These are phyloP conservation scores for Elaphomyces granulatus DNA, from an alignment of 495 filamentous ascomycete species.

Conservation along the genomic window DNA sequence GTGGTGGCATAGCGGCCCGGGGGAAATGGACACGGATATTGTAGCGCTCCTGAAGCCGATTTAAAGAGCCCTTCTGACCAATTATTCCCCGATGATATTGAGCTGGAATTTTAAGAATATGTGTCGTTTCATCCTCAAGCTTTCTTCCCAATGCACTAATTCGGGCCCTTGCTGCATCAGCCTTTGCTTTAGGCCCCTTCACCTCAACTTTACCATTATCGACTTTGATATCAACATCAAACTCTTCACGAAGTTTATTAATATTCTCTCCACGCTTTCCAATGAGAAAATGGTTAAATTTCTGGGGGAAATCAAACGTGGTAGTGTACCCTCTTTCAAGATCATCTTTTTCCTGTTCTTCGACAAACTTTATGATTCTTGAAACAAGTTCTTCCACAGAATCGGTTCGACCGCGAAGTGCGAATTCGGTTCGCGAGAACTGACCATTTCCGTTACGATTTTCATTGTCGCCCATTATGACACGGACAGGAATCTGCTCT, in stretches of 20 bases:
- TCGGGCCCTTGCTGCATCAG: constrained; percentile 64
- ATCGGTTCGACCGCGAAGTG: constrained; percentile 59
- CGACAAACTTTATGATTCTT: constrained; percentile 62
- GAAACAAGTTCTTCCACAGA: constrained; percentile 53
- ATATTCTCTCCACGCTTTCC: constrained; percentile 87
- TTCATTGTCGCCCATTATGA: constrained; percentile 35
- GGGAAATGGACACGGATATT: constrained; percentile 92
- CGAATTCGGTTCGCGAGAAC: constrained; percentile 31
- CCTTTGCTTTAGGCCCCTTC: constrained; percentile 63
- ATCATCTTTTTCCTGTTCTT: constrained; percentile 73
- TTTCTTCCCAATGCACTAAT: constrained; percentile 63
- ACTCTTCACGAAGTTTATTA: constrained; percentile 86
- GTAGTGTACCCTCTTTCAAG: constrained; percentile 73
- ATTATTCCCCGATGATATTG: constrained; percentile 72
- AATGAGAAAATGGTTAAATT: constrained; percentile 85
- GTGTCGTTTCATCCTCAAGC: constrained; percentile 74
- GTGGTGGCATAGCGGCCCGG: constrained; percentile 36
- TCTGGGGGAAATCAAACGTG: constrained; percentile 84
- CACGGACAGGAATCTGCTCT: constrained; percentile 57
- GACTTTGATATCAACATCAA: constrained; percentile 93
- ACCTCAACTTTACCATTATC: constrained; percentile 55
- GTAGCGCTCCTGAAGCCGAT: constrained; percentile 67
- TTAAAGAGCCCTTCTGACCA: constrained; percentile 48
- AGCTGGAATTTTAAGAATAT: constrained; percentile 74
- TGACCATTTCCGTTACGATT: constrained; percentile 27